A percentile compares a stretch with the other conserved stretches of the same genome.
These are phyloP conservation scores for Malus sieversii DNA, from an alignment of 306 rosid genomes.

Conservation along the genomic window DNA sequence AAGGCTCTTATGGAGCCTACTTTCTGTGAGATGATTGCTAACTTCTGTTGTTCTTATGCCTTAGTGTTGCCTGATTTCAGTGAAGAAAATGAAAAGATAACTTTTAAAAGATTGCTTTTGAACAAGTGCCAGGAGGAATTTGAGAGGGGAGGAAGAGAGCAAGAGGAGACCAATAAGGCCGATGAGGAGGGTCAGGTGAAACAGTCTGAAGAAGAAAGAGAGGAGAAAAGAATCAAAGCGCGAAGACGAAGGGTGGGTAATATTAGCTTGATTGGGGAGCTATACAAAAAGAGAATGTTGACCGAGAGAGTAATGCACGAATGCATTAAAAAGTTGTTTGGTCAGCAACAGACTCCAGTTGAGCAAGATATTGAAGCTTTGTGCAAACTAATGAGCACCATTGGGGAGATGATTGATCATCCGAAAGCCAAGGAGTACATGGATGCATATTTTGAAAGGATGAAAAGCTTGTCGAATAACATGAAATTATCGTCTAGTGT, in stretches of 20 bases:
- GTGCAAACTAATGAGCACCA: slow-evolving; percentile 95
- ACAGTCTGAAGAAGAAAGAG: slow-evolving; percentile 34
- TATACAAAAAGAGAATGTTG: too few relatives aligned
- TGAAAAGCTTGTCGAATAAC: slow-evolving; percentile 58
- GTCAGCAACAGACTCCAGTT: slow-evolving; percentile 74
- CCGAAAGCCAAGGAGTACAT: slow-evolving; percentile 73
- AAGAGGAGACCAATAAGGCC: slow-evolving; percentile 83
- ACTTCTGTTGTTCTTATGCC: slow-evolving; percentile 81
- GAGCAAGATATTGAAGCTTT: slow-evolving; percentile 91
- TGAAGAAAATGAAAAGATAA: slow-evolving; percentile 77
- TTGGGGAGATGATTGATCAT: slow-evolving; percentile 96
- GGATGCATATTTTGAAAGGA: slow-evolving; percentile 74
- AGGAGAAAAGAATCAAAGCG: too few relatives aligned
- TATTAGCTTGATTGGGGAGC: too few relatives aligned
- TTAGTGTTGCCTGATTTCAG: slow-evolving; percentile 71
- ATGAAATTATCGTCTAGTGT: slow-evolving; percentile 82
- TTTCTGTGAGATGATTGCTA: slow-evolving; percentile 97
- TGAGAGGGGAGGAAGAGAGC: slow-evolving; percentile 92
- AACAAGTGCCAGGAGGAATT: slow-evolving; percentile 97
- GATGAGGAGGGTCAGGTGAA: slow-evolving; percentile 71
- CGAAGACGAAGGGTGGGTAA: too few relatives aligned
- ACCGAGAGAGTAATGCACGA: slow-evolving; percentile 30
- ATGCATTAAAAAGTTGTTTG: slow-evolving; percentile 74
- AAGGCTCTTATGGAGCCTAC: slow-evolving; percentile 97
- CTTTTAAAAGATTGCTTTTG: slow-evolving; percentile 78